phyloP scores from a whole-genome alignment of 2,329 filamentous ascomycete species.

The Dendrostoma leiphaemia region DNA sequence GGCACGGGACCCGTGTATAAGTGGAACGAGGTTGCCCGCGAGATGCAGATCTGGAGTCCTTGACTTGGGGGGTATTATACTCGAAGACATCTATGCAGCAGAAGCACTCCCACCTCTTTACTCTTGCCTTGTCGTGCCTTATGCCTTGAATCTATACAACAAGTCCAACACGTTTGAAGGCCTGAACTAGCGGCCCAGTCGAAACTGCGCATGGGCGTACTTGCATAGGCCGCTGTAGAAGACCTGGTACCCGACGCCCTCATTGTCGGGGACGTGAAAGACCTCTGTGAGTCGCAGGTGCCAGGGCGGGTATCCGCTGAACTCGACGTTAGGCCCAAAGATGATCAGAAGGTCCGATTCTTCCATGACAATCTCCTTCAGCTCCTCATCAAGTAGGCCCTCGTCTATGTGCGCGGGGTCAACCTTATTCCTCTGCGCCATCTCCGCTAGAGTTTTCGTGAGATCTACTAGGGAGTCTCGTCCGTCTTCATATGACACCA shows the following conservation, averaged over 20 bases:
- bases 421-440: constrained; percentile 89
- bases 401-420: constrained; percentile 76
- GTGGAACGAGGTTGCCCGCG: constrained; percentile 58
- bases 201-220: constrained; percentile 85
- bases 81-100: constrained; percentile 10
- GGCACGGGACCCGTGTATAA: constrained; percentile 65
- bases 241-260: constrained; percentile 88
- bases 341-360: constrained; percentile 89
- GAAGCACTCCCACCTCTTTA: background rate
- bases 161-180: constrained; percentile 5
- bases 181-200: constrained; percentile 62
- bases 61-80: constrained; percentile 19
- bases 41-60: constrained; percentile 43
- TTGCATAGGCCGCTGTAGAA: constrained; percentile 83
- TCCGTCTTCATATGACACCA: constrained; percentile 86
- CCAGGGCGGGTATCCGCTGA: constrained; percentile 95
- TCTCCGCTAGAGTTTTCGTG: constrained; percentile 89
- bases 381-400: constrained; percentile 86
- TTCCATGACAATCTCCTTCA: constrained; percentile 74
- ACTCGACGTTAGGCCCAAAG: constrained; percentile 78
- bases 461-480: constrained; percentile 93
- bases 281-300: constrained; percentile 94
- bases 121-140: background rate
- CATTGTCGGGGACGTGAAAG: constrained; percentile 73
- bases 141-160: constrained; percentile 9